Percentiles rank a stretch among this genome's conserved stretches.
phyloP scores from a whole-genome alignment of 768 basidiomycete genomes.

The Trametes elegans region DNA sequence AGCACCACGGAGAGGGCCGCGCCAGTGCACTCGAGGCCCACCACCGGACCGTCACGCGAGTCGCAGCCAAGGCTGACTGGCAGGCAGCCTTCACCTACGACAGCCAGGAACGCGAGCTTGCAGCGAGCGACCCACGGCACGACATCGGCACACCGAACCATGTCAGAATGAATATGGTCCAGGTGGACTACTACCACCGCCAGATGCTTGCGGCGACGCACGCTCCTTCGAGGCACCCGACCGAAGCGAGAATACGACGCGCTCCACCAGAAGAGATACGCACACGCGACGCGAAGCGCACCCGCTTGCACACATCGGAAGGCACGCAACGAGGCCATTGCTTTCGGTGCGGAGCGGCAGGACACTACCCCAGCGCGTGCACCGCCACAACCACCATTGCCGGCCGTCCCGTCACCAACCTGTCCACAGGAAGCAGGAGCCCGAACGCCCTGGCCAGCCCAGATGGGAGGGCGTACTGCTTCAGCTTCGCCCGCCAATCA shows the following conservation, averaged over 20 bases:
- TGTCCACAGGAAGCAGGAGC: slow-evolving; percentile 5
- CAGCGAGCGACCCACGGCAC: neutral
- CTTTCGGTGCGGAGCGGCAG: slow-evolving; percentile 30
- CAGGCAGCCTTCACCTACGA: neutral
- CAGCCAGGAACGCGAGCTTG: neutral
- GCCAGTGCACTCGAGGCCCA: neutral
- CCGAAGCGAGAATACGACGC: neutral
- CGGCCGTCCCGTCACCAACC: slow-evolving; percentile 21
- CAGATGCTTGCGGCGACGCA: too few species aligned
- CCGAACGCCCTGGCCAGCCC: slow-evolving; percentile 24
- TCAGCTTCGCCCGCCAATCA: slow-evolving; percentile 25
- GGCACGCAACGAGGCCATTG: slow-evolving; percentile 12
- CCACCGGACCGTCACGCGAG: neutral
- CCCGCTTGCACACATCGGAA: neutral
- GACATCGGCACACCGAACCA: neutral
- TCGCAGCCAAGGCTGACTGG: neutral
- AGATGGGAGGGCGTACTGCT: slow-evolving; percentile 28
- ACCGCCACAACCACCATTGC: slow-evolving; percentile 21
- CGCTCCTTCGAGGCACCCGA: too few species aligned
- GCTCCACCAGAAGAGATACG: neutral
- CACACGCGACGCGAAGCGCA: neutral
- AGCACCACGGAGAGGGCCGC: neutral
- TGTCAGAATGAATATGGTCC: neutral
- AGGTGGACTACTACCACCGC: neutral
- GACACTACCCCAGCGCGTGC: slow-evolving; percentile 28